Evolutionary conservation across 2,329 filamentous ascomycete species (phyloP).

Genomic region (Pseudocercospora musae): DNA sequence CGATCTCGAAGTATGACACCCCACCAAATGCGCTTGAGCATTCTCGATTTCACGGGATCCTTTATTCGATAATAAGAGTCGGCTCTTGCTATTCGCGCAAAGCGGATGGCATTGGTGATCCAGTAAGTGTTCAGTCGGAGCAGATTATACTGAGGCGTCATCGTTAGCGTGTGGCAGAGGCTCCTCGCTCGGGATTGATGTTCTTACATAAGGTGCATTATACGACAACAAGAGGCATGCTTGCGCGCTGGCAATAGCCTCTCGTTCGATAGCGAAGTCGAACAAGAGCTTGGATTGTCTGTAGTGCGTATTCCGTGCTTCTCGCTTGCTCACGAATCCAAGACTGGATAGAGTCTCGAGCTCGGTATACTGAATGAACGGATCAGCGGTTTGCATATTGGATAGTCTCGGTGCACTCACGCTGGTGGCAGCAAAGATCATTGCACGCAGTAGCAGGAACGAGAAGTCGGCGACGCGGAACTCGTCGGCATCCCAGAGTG

Average conservation of each 20-base stretch:
- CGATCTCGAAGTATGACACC: conserved; percentile 22
- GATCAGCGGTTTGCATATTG: neutral
- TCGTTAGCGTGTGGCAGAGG: neutral
- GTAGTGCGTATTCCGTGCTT: conserved; percentile 22
- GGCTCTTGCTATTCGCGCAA: conserved; percentile 20
- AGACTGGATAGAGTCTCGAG: conserved; percentile 17
- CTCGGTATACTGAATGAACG: conserved; percentile 17
- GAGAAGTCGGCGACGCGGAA: conserved; percentile 14
- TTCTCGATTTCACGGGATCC: conserved; percentile 16
- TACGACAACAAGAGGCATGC: conserved; percentile 21
- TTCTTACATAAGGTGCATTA: conserved; percentile 17
- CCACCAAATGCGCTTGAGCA: conserved; percentile 25
- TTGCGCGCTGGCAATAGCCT: conserved; percentile 20
- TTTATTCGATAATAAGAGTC: conserved; percentile 19
- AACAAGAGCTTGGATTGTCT: conserved; percentile 23
- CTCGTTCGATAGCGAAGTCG: conserved; percentile 23
- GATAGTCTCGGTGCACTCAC: conserved; percentile 3
- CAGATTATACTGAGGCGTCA: conserved; percentile 13
- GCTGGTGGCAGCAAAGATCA: conserved; percentile 20
- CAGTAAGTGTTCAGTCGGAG: conserved; percentile 24
- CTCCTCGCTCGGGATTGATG: neutral
- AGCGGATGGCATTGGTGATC: conserved; percentile 24
- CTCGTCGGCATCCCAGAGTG: conserved; percentile 15
- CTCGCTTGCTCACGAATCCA: conserved; percentile 23
- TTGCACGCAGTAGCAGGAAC: conserved; percentile 14